Percentiles rank a stretch among this genome's conserved stretches.
phyloP scores from a whole-genome alignment of 345 rosid species.

The Eucalyptus curtisii region DNA sequence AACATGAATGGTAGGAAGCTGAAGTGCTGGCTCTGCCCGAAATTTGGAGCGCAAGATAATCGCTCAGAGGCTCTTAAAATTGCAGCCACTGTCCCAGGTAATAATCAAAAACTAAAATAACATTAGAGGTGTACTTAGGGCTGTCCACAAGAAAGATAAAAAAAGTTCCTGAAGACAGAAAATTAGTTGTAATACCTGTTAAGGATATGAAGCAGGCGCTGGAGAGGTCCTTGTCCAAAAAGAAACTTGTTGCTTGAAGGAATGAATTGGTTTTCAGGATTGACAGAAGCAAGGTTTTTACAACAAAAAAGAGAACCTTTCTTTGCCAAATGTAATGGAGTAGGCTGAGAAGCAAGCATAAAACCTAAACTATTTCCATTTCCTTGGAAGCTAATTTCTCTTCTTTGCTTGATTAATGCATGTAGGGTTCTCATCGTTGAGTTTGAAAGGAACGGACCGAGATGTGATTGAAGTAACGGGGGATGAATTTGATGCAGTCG shows the following conservation, averaged over 20 bases:
- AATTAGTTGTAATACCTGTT: not conserved
- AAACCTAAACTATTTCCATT: not conserved
- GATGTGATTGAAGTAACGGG: constrained; percentile 3
- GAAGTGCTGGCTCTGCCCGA: not conserved
- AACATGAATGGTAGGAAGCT: not conserved
- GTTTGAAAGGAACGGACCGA: not conserved
- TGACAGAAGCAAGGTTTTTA: not conserved
- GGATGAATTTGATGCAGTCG: not conserved
- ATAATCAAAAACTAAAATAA: too few relatives aligned
- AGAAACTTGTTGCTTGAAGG: not conserved
- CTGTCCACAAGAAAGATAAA: not conserved
- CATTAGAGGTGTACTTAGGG: not conserved
- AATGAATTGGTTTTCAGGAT: not conserved
- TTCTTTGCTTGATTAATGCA: not conserved
- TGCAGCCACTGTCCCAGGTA: constrained; percentile 1
- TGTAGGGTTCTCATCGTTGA: not conserved
- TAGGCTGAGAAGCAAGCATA: not conserved
- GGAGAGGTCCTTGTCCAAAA: not conserved
- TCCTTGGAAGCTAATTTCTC: not conserved
- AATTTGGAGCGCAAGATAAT: not conserved
- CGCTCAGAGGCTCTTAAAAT: constrained; percentile 9
- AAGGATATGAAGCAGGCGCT: not conserved
- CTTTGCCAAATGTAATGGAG: not conserved
- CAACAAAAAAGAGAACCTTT: not conserved
- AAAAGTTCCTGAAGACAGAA: not conserved